phyloP scores from a whole-genome alignment of 495 filamentous ascomycete genomes.

The Aspergillus biplanus region DNA sequence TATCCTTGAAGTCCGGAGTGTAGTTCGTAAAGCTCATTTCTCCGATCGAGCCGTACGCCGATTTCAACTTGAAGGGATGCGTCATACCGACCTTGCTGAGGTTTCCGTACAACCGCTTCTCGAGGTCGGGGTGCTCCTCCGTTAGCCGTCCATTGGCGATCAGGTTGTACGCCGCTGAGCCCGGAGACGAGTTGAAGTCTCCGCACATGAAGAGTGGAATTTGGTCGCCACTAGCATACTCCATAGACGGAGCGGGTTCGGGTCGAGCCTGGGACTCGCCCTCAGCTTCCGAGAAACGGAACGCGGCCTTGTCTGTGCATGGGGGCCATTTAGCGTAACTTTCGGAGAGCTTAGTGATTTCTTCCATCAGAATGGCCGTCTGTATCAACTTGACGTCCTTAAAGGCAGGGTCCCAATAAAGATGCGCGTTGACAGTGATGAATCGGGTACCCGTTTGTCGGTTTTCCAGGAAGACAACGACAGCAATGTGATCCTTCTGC shows the following conservation, averaged over 20 bases:
- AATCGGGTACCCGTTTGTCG: slow-evolving; percentile 81
- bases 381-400: slow-evolving; percentile 95
- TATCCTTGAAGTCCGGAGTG: slow-evolving; percentile 84
- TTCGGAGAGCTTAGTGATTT: slow-evolving; percentile 80
- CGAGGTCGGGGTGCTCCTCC: slow-evolving; percentile 76
- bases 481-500: slow-evolving; percentile 94
- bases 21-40: slow-evolving; percentile 95
- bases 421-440: slow-evolving; percentile 90
- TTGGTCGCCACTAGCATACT: slow-evolving; percentile 81
- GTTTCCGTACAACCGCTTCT: slow-evolving; percentile 77
- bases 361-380: slow-evolving; percentile 91
- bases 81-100: slow-evolving; percentile 89
- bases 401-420: slow-evolving; percentile 89
- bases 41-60: slow-evolving; percentile 76
- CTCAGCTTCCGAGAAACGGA: slow-evolving; percentile 64
- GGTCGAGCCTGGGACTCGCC: slow-evolving; percentile 53
- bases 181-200: slow-evolving; percentile 89
- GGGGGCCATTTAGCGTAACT: slow-evolving; percentile 76
- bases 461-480: slow-evolving; percentile 90
- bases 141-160: slow-evolving; percentile 73
- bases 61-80: slow-evolving; percentile 92
- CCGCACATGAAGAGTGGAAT: slow-evolving; percentile 92
- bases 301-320: slow-evolving; percentile 77
- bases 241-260: slow-evolving; percentile 66
- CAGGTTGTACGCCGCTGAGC: slow-evolving; percentile 87